Conservation (phyloP, 1,284 basidiomycete genomes). For the Cryptococcus depauperatus region DNA sequence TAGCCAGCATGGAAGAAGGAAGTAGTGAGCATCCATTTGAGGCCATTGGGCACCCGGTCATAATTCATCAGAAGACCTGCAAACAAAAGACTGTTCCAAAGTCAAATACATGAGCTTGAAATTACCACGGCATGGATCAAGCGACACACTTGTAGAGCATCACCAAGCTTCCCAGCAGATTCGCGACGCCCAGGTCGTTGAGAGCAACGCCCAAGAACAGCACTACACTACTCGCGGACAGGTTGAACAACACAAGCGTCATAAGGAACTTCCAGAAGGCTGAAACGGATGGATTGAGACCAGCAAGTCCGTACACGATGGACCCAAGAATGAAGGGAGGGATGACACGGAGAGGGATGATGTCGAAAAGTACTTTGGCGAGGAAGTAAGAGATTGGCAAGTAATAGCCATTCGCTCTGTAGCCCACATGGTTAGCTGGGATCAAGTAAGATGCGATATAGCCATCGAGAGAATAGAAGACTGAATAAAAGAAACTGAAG, state of each 20-base stretch:
- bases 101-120: slow-evolving; percentile 1
- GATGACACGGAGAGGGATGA: slow-evolving; percentile 83
- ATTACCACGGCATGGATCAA: background rate
- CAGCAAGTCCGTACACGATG: slow-evolving; percentile 87
- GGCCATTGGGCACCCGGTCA: slow-evolving; percentile 62
- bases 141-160: slow-evolving; percentile 93
- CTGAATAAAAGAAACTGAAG: slow-evolving; percentile 14
- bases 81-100: slow-evolving; percentile 66
- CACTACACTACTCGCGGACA: slow-evolving; percentile 85
- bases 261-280: slow-evolving; percentile 98
- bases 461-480: background rate
- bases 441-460: background rate
- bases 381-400: slow-evolving; percentile 90
- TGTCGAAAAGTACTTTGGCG: slow-evolving; percentile 93
- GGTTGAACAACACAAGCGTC: slow-evolving; percentile 86
- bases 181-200: slow-evolving; percentile 76
- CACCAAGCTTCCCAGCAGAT: slow-evolving; percentile 82
- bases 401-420: slow-evolving; percentile 91
- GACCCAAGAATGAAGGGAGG: slow-evolving; percentile 90
- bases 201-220: slow-evolving; percentile 83
- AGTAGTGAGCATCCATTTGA: slow-evolving; percentile 79
- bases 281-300: slow-evolving; percentile 78
- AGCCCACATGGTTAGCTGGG: background rate
- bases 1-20: slow-evolving; percentile 99
- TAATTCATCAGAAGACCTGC: slow-evolving; percentile 92